These are phyloP conservation scores for Syzygium oleosum DNA, from an alignment of 345 rosid species.

Conservation along the genomic window DNA sequence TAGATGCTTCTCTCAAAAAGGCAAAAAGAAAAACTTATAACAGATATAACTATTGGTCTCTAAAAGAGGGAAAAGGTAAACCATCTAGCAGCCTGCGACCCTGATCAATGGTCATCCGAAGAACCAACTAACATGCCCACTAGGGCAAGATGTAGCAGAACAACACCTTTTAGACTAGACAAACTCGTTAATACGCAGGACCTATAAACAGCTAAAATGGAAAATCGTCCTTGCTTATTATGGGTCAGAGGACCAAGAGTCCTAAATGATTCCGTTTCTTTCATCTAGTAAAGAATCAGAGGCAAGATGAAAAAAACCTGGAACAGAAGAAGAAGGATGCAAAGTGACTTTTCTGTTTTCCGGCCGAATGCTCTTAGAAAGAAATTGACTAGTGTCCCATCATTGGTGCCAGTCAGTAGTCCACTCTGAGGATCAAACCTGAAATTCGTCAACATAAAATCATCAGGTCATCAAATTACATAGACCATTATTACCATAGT, in stretches of 20 bases:
- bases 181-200: neutral
- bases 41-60: neutral
- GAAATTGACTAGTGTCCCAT: constrained; percentile 85
- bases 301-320: constrained; percentile 44
- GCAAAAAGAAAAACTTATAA: neutral
- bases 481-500: neutral
- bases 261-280: neutral
- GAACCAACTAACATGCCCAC: neutral
- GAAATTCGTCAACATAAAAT: constrained; percentile 2
- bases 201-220: neutral
- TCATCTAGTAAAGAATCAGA: neutral
- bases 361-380: constrained; percentile 71
- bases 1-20: neutral
- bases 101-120: neutral
- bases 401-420: constrained; percentile 79
- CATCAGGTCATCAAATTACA: neutral
- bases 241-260: neutral
- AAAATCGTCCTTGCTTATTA: neutral
- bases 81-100: neutral
- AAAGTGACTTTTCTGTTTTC: constrained; percentile 77
- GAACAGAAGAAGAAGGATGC: constrained; percentile 70
- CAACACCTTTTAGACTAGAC: neutral
- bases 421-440: constrained; percentile 93
- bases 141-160: neutral
- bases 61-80: neutral